Evolutionary conservation across 2,329 filamentous ascomycete genomes (phyloP).

Genomic region (Monilinia aucupariae): DNA sequence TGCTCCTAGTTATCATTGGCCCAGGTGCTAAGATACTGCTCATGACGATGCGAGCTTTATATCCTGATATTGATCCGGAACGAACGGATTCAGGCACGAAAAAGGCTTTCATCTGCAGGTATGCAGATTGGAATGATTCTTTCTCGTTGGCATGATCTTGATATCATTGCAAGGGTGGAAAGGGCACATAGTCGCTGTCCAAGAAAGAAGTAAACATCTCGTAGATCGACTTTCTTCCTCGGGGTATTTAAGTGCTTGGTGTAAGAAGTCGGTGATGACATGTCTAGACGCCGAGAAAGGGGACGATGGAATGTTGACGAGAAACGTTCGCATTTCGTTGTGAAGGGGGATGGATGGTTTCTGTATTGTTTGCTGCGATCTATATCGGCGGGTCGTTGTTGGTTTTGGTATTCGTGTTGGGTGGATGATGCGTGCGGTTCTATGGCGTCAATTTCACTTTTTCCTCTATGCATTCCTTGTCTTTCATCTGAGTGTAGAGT

Average conservation of each 20-base stretch:
- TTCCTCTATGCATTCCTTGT: too few relatives aligned
- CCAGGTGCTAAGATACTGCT: neutral
- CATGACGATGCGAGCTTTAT: neutral
- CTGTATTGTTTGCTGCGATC: too few relatives aligned
- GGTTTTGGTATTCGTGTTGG: too few relatives aligned
- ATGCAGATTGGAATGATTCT: neutral
- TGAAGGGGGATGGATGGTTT: too few relatives aligned
- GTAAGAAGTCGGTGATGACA: neutral
- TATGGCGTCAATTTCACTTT: too few relatives aligned
- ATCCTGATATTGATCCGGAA: neutral
- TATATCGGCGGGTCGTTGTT: too few relatives aligned
- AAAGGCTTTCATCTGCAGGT: neutral
- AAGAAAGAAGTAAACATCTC: neutral
- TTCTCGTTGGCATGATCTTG: too few relatives aligned
- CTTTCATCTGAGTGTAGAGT: too few relatives aligned
- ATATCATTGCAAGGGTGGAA: too few relatives aligned
- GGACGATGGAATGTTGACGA: neutral
- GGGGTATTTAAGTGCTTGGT: neutral
- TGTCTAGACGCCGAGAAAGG: neutral
- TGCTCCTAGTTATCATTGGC: neutral
- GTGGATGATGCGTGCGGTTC: too few relatives aligned
- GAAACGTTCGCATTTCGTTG: too few relatives aligned
- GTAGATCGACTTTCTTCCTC: neutral
- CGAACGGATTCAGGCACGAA: neutral
- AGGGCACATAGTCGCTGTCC: neutral